These are phyloP conservation scores for Cynanchum wilfordii DNA, from an alignment of 257 asterid species.

Conservation along the genomic window DNA sequence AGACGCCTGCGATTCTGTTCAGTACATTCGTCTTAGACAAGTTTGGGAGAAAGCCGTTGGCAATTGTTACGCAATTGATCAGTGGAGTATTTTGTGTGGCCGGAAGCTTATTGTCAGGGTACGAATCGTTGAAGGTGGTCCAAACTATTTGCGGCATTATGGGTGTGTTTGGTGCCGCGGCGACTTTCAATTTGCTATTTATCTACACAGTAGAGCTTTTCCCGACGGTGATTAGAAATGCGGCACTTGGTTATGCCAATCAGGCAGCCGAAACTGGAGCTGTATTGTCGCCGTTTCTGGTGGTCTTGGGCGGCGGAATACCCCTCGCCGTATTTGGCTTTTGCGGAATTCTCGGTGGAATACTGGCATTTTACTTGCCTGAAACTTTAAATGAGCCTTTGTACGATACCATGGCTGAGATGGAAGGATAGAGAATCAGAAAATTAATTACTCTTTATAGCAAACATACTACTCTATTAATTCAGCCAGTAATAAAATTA, in stretches of 20 bases:
- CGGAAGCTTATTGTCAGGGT: conserved; percentile 40
- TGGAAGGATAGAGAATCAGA: conserved; percentile 23
- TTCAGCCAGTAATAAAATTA: too few species aligned
- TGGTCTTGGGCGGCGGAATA: conserved; percentile 56
- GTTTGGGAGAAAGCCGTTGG: conserved; percentile 67
- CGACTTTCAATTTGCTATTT: conserved; percentile 65
- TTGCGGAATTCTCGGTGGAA: conserved; percentile 67
- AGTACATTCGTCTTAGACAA: conserved; percentile 56
- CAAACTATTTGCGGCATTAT: conserved; percentile 51
- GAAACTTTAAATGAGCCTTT: conserved; percentile 67
- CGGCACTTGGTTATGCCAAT: conserved; percentile 78
- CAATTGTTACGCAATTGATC: conserved; percentile 67
- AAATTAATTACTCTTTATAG: too few species aligned
- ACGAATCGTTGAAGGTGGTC: conserved; percentile 27
- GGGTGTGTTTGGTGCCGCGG: conserved; percentile 89
- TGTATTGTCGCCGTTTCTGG: conserved; percentile 62
- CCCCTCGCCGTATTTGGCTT: conserved; percentile 67
- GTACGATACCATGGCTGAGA: conserved; percentile 76
- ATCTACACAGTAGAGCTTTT: conserved; percentile 74
- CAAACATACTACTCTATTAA: too few species aligned
- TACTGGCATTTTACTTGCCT: conserved; percentile 54
- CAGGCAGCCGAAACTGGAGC: conserved; percentile 91
- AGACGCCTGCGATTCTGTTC: conserved; percentile 66
- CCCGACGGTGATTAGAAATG: conserved; percentile 78
- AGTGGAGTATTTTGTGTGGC: conserved; percentile 57